A percentile compares a stretch with the other conserved stretches of the same genome.
These are phyloP conservation scores for Leccinum griseonigrum DNA, from an alignment of 1,284 basidiomycete species.

Conservation along the genomic window DNA sequence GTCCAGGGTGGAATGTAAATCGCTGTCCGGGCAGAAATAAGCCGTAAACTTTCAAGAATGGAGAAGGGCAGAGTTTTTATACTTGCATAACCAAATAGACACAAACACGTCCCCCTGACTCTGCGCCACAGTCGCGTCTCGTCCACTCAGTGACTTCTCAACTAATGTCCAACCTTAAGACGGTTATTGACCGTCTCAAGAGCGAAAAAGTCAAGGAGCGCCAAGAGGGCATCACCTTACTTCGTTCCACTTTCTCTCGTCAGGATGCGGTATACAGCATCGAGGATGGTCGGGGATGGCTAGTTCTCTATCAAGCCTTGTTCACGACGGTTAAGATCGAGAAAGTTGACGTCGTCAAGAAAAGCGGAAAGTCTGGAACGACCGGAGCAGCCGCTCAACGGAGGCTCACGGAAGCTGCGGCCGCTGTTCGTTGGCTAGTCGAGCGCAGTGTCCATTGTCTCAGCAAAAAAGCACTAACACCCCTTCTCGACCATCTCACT, in stretches of 20 bases:
- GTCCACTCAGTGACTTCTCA: not conserved
- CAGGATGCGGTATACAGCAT: slow-evolving; percentile 53
- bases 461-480: slow-evolving; percentile 50
- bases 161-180: slow-evolving; percentile 41
- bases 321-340: slow-evolving; percentile 68
- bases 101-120: slow-evolving; percentile 21
- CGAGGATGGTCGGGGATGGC: slow-evolving; percentile 58
- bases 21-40: slow-evolving; percentile 72
- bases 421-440: slow-evolving; percentile 68
- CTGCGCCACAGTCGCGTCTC: slow-evolving; percentile 13
- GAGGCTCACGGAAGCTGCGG: slow-evolving; percentile 62
- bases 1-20: slow-evolving; percentile 50
- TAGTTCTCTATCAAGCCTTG: slow-evolving; percentile 69
- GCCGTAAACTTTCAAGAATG: slow-evolving; percentile 35
- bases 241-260: slow-evolving; percentile 63
- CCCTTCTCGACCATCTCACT: slow-evolving; percentile 66
- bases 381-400: slow-evolving; percentile 44
- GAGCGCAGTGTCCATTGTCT: slow-evolving; percentile 56
- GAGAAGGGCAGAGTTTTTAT: slow-evolving; percentile 19
- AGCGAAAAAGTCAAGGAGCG: slow-evolving; percentile 75
- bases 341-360: slow-evolving; percentile 52
- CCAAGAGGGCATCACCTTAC: slow-evolving; percentile 56
- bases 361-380: slow-evolving; percentile 37
- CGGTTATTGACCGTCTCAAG: slow-evolving; percentile 52
- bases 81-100: slow-evolving; percentile 28